These are phyloP conservation scores for Boeremia lycopersici DNA, from an alignment of 2,329 filamentous ascomycete species.

Conservation along the genomic window DNA sequence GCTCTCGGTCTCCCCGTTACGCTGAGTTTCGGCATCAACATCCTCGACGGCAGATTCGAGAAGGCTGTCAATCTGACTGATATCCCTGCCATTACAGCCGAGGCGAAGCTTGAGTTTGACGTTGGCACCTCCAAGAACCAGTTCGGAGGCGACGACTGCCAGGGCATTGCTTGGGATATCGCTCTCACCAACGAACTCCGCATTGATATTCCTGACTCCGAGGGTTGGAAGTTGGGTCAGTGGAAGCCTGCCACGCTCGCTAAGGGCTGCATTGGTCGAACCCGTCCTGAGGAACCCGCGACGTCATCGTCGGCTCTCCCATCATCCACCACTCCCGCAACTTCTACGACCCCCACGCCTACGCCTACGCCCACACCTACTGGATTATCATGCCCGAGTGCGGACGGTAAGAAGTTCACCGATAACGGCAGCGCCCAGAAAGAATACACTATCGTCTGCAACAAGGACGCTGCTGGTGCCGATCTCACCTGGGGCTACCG, in stretches of 20 bases:
- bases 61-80: slow-evolving; percentile 12
- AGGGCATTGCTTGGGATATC: slow-evolving; percentile 14
- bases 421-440: slow-evolving; percentile 3
- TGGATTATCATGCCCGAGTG: slow-evolving; percentile 2
- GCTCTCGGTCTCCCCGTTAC: slow-evolving; percentile 12
- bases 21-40: slow-evolving; percentile 10
- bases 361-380: slow-evolving; percentile 3
- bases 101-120: slow-evolving; percentile 12
- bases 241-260: slow-evolving; percentile 10
- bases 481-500: slow-evolving; percentile 5
- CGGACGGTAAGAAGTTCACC: slow-evolving; percentile 4
- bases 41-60: slow-evolving; percentile 6
- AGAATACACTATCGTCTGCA: slow-evolving; percentile 6
- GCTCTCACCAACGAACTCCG: slow-evolving; percentile 13
- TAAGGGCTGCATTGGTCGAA: slow-evolving; percentile 12
- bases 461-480: slow-evolving; percentile 1
- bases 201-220: slow-evolving; percentile 4
- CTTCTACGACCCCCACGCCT: neutral
- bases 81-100: slow-evolving; percentile 11
- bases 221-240: slow-evolving; percentile 5
- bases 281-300: neutral
- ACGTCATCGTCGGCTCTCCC: neutral
- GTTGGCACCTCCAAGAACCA: slow-evolving; percentile 11
- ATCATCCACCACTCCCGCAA: neutral
- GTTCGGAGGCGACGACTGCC: slow-evolving; percentile 8